Base-by-base conservation (phyloP, 306 rosid species). In the Quillaja saponaria region DNA sequence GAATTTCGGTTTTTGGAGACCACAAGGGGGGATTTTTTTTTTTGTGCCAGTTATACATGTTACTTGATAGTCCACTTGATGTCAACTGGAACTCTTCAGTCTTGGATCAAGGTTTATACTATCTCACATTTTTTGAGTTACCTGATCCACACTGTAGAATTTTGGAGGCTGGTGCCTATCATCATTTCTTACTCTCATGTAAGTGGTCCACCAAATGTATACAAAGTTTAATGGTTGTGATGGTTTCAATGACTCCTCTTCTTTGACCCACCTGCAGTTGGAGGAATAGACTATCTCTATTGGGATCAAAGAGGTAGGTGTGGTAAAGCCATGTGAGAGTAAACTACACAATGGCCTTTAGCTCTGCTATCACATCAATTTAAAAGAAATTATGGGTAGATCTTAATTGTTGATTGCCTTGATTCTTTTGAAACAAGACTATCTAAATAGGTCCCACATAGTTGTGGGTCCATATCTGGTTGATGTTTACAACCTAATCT, bases 201-300 rank as follows among this genome's bases (percentile, higher is more conserved):
- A 76, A 66, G 68, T 65, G 72, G 82, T 75, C 84, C 60, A 72
- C 75, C 67, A 69, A 71, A 76, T 72, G 79, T 63, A 39, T 64
- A 61, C 45, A 59, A 64, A 53, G 31, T 58, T 71, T 58, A 80
- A 79, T 63, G 86, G 87, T 39, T 76, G 71, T 78, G 82, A 85
- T 64, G 62, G 66, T 62, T 63, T 7, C 4, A 64, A 20, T 67
- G 78, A 75, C 75, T 77, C 44, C 69, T 45, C 44, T 2, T 66
- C 68, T 72, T 78, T 85, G 94, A 81, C 95, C 96, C 96, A 87
- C 85, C 74, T 71, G 89, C 80, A 81, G 95, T 85, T 91, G 77
- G 59, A 85, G 78, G 54, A 81, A 80, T 80, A 65, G 91, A 85
- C 89, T 76, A 81, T 87, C 96, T 56, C 80, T 71, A 73, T 75